These are phyloP conservation scores for Apiospora phragmitis DNA, from an alignment of 2,329 filamentous ascomycete genomes.

Conservation along the genomic window DNA sequence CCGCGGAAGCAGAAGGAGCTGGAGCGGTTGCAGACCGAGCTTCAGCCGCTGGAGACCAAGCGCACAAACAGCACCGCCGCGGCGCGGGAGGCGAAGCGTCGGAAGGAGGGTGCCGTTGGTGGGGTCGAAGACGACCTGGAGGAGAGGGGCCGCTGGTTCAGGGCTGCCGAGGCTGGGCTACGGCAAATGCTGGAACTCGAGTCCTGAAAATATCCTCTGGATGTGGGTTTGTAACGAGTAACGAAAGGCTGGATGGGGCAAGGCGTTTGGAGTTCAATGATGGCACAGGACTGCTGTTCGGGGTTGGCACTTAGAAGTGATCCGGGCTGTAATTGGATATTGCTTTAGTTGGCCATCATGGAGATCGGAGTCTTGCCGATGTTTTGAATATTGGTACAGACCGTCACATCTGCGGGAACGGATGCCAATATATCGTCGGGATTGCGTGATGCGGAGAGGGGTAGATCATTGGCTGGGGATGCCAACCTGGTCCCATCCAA, in stretches of 20 bases:
- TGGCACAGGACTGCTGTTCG: neutral
- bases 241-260: neutral
- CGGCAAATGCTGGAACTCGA: constrained; percentile 61
- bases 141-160: constrained; percentile 73
- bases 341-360: too few relatives aligned
- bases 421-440: neutral
- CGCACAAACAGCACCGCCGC: constrained; percentile 64
- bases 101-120: constrained; percentile 65
- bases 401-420: neutral
- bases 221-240: neutral
- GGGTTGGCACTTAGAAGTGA: neutral
- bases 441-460: constrained; percentile 6
- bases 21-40: constrained; percentile 66
- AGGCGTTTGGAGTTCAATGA: neutral
- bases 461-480: neutral
- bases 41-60: constrained; percentile 68
- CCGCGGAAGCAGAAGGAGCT: constrained; percentile 68
- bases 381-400: neutral
- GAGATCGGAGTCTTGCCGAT: neutral
- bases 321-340: neutral
- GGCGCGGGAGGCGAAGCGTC: constrained; percentile 69
- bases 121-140: constrained; percentile 74
- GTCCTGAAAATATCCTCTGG: neutral
- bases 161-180: constrained; percentile 65
- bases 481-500: neutral